Evolutionary conservation across 2,329 filamentous ascomycete species (phyloP).

Genomic region (Magnaporthales sp.): DNA sequence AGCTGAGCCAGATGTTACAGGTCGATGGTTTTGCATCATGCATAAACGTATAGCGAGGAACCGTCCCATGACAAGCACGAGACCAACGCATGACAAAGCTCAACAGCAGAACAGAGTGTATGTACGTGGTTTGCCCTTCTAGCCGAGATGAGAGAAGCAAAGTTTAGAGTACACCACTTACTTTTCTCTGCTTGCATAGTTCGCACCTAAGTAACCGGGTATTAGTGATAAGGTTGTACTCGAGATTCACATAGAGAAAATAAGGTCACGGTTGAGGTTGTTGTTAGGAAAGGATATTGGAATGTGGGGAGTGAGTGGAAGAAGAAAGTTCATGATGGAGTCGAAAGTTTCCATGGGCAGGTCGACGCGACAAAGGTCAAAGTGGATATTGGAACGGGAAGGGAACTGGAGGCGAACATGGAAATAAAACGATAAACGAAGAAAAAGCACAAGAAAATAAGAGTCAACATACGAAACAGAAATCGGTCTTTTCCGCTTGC

Average conservation of each 20-base stretch:
- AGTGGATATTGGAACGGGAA: too few relatives aligned
- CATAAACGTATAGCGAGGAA: neutral
- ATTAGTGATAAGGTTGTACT: neutral
- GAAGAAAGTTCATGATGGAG: conserved; percentile 1
- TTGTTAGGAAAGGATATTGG: neutral
- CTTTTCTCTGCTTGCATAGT: conserved; percentile 74
- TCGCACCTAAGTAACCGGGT: conserved; percentile 47
- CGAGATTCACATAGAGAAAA: neutral
- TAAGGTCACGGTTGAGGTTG: neutral
- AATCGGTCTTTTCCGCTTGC: conserved; percentile 52
- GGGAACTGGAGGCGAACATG: neutral
- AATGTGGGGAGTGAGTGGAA: neutral
- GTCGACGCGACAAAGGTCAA: neutral
- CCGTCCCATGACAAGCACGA: too few relatives aligned
- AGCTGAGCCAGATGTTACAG: neutral
- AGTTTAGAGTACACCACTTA: conserved; percentile 23
- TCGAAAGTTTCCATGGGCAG: neutral
- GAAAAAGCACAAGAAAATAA: conserved; percentile 7
- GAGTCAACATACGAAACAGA: conserved; percentile 47
- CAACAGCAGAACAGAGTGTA: neutral
- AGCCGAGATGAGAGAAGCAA: neutral
- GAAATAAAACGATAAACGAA: conserved; percentile 7
- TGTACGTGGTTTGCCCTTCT: neutral
- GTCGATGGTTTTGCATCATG: conserved; percentile 2
- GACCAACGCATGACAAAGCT: neutral